phyloP scores from a whole-genome alignment of 176 grass and related monocot species.

The Ampelocalamus luodianensis region DNA sequence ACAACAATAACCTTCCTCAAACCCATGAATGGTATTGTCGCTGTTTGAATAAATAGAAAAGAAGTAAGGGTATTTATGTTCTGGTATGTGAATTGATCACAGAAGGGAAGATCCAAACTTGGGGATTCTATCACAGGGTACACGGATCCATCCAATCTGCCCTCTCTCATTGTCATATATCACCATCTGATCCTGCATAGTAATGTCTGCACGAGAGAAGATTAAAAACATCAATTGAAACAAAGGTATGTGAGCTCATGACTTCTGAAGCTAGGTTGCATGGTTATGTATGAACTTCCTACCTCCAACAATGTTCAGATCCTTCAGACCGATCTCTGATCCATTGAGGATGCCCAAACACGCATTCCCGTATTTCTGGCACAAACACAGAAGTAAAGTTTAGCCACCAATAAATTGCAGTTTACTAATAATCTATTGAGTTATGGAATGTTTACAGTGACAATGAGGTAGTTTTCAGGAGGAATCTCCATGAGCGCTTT shows the following conservation, averaged over 20 bases:
- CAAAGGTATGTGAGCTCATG: not conserved
- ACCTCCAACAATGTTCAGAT: constrained; percentile 96
- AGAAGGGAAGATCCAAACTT: constrained; percentile 71
- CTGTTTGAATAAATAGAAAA: constrained; percentile 84
- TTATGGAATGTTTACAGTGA: constrained; percentile 66
- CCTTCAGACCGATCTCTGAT: constrained; percentile 70
- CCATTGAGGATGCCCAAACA: constrained; percentile 98
- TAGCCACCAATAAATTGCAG: not conserved
- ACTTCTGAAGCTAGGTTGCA: not conserved
- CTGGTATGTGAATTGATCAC: constrained; percentile 78
- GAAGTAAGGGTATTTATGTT: constrained; percentile 64
- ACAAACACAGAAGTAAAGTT: constrained; percentile 31
- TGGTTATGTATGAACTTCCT: constrained; percentile 28
- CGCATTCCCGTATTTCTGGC: constrained; percentile 86
- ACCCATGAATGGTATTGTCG: constrained; percentile 58
- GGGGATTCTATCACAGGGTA: constrained; percentile 84
- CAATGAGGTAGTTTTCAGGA: constrained; percentile 94
- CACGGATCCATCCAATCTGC: constrained; percentile 89
- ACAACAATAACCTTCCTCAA: constrained; percentile 59
- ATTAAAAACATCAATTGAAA: not conserved
- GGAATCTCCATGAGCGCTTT: constrained; percentile 75
- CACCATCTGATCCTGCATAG: constrained; percentile 91
- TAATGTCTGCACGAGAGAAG: constrained; percentile 63
- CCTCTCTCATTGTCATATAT: constrained; percentile 97
- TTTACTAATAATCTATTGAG: not conserved